These are phyloP conservation scores for Penicillium sumatraense DNA, from an alignment of 2,329 filamentous ascomycete genomes.

Conservation along the genomic window DNA sequence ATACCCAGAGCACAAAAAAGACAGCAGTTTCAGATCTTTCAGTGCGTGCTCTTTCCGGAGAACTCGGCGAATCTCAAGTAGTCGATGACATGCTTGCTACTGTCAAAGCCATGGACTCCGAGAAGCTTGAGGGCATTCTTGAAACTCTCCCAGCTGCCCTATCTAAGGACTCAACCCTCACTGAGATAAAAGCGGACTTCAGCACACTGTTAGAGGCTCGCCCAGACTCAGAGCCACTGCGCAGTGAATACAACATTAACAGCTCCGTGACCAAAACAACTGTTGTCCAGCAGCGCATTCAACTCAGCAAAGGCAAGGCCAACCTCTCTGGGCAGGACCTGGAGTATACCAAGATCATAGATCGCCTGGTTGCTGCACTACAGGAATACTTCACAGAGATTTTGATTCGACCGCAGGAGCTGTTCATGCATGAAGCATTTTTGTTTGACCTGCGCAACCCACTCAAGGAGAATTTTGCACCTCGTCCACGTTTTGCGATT, in stretches of 20 bases:
- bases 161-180: slow-evolving; percentile 41
- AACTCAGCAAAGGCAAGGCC: slow-evolving; percentile 61
- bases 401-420: slow-evolving; percentile 54
- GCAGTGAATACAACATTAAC: slow-evolving; percentile 75
- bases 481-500: slow-evolving; percentile 61
- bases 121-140: slow-evolving; percentile 50
- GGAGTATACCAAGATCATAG: slow-evolving; percentile 60
- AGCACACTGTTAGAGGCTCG: slow-evolving; percentile 53
- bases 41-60: slow-evolving; percentile 53
- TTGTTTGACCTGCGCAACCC: slow-evolving; percentile 63
- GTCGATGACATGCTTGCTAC: slow-evolving; percentile 58
- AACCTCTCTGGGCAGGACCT: slow-evolving; percentile 58
- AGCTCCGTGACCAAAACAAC: slow-evolving; percentile 61
- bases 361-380: slow-evolving; percentile 51
- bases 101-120: slow-evolving; percentile 59
- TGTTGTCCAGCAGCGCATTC: slow-evolving; percentile 63
- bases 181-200: slow-evolving; percentile 52
- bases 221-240: slow-evolving; percentile 58
- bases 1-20: slow-evolving; percentile 36
- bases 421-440: slow-evolving; percentile 62
- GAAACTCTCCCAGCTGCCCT: slow-evolving; percentile 38
- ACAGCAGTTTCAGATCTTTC: slow-evolving; percentile 42
- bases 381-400: slow-evolving; percentile 50
- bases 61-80: slow-evolving; percentile 56
- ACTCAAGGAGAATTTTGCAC: slow-evolving; percentile 61